These are phyloP conservation scores for Lachancea fermentati DNA, from an alignment of 805 yeast genomes.

Conservation along the genomic window DNA sequence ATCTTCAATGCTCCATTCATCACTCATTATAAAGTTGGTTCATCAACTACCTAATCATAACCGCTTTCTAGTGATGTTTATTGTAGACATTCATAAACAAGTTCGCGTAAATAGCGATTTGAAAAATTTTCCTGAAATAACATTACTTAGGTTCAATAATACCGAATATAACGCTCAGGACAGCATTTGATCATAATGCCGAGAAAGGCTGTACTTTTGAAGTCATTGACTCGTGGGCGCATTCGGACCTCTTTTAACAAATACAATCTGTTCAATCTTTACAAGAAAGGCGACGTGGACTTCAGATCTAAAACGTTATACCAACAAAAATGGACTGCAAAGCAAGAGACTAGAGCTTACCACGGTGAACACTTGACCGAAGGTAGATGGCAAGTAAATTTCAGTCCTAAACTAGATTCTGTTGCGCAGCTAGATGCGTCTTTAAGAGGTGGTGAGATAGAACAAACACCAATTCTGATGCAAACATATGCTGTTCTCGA, in stretches of 20 bases:
- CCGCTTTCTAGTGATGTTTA: neutral
- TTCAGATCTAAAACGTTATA: conserved; percentile 63
- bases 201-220: conserved; percentile 50
- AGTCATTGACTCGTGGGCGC: conserved; percentile 60
- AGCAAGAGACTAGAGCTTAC: conserved; percentile 87
- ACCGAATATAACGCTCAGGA: no score
- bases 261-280: conserved; percentile 80
- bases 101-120: neutral
- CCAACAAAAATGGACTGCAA: conserved; percentile 89
- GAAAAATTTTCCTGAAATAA: neutral
- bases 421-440: conserved; percentile 88
- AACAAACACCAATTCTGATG: conserved; percentile 72
- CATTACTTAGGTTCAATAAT: no score
- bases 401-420: conserved; percentile 65
- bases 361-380: conserved; percentile 95
- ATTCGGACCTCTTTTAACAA: conserved; percentile 90
- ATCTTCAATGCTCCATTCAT: conserved; percentile 53
- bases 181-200: conserved; percentile 41
- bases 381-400: conserved; percentile 66
- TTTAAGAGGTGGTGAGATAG: conserved; percentile 47
- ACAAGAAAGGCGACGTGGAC: conserved; percentile 58
- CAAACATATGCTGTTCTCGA: conserved; percentile 89
- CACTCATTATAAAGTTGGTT: conserved; percentile 3
- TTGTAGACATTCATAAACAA: neutral
- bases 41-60: neutral